Evolutionary conservation across 805 yeast genomes (phyloP).

Genomic region (Danielozyma ontarioensis): DNA sequence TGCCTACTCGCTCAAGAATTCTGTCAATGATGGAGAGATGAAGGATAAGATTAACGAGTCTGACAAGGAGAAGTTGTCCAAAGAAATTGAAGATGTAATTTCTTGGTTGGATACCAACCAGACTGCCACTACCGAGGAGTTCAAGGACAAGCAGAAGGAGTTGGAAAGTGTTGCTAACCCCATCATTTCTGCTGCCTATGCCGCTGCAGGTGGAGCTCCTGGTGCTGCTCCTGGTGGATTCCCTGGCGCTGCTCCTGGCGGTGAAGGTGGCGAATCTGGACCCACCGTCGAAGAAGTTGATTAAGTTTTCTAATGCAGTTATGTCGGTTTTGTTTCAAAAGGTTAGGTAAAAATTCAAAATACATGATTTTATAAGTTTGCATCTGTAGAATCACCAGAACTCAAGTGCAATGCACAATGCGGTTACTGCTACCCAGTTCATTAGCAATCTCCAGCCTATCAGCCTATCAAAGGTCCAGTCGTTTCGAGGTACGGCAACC

Average conservation of each 20-base stretch:
- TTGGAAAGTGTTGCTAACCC: slow-evolving; percentile 38
- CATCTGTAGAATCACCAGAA: too few relatives aligned
- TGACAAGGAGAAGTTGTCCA: slow-evolving; percentile 2
- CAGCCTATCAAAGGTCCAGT: too few relatives aligned
- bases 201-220: slow-evolving; percentile 18
- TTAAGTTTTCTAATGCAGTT: too few relatives aligned
- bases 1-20: slow-evolving; percentile 76
- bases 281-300: slow-evolving; percentile 84
- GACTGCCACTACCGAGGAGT: slow-evolving; percentile 38
- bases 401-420: too few relatives aligned
- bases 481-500: too few relatives aligned
- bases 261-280: slow-evolving; percentile 25
- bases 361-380: too few relatives aligned
- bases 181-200: slow-evolving; percentile 31
- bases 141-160: slow-evolving; percentile 35
- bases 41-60: slow-evolving; percentile 3
- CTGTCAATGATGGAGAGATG: slow-evolving; percentile 29
- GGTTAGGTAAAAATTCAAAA: too few relatives aligned
- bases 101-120: slow-evolving; percentile 35
- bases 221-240: slow-evolving; percentile 14
- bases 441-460: too few relatives aligned
- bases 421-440: too few relatives aligned
- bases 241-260: slow-evolving; percentile 1
- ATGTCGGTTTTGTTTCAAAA: too few relatives aligned
- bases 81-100: slow-evolving; percentile 1